These are phyloP conservation scores for Mortierella alpina DNA, from an alignment of 192 early-diverging fungal genomes.

Conservation along the genomic window DNA sequence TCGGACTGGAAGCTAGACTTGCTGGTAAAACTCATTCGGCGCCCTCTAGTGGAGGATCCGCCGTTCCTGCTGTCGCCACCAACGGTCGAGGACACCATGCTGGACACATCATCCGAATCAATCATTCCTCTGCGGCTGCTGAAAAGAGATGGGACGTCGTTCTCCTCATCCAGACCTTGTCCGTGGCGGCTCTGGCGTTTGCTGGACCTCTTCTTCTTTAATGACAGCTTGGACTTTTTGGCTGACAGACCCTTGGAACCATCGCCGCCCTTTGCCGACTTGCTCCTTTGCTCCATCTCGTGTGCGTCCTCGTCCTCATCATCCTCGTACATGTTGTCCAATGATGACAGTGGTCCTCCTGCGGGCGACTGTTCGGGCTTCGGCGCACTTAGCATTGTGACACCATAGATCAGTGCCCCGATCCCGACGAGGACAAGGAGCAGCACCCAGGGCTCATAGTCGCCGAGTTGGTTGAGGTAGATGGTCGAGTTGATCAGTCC, in stretches of 20 bases:
- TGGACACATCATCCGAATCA: conserved; percentile 27
- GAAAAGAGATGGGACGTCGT: conserved; percentile 37
- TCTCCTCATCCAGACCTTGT: conserved; percentile 22
- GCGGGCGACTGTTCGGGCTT: conserved; percentile 41
- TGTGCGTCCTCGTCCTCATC: conserved; percentile 26
- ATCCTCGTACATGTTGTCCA: conserved; percentile 3
- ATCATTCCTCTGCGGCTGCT: conserved; percentile 36
- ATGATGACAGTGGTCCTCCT: background rate
- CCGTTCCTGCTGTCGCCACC: conserved; percentile 10
- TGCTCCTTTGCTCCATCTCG: conserved; percentile 23
- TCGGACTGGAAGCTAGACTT: conserved; percentile 51
- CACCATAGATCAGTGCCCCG: conserved; percentile 64
- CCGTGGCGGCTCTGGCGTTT: conserved; percentile 26
- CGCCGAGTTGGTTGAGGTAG: conserved; percentile 64
- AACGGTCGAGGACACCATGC: conserved; percentile 20
- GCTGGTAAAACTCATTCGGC: conserved; percentile 38
- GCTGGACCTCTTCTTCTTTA: conserved; percentile 23
- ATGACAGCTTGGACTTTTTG: conserved; percentile 14
- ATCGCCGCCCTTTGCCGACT: conserved; percentile 6
- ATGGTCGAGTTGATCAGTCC: conserved; percentile 70
- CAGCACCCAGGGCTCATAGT: conserved; percentile 62
- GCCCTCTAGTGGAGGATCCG: conserved; percentile 15
- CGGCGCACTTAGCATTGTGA: conserved; percentile 58
- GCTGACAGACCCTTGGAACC: background rate
- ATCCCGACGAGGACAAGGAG: conserved; percentile 63